phyloP scores from a whole-genome alignment of 2,329 filamentous ascomycete species.

The Daldinia eschscholtzii region DNA sequence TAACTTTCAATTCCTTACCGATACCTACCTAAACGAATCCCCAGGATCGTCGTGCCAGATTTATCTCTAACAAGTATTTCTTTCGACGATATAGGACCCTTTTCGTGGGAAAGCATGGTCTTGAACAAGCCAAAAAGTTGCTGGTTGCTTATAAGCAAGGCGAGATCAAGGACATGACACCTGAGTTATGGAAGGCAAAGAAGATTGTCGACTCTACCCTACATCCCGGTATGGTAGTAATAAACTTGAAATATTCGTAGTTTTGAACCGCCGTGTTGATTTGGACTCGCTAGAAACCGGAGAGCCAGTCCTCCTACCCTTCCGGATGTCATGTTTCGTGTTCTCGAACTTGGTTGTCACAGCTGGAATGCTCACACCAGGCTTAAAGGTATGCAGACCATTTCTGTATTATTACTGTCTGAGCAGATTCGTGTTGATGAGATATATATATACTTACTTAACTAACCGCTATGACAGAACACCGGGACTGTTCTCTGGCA shows the following conservation, averaged over 20 bases:
- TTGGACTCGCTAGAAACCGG: slow-evolving; percentile 78
- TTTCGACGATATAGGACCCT: slow-evolving; percentile 79
- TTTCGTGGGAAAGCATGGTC: slow-evolving; percentile 79
- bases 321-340: slow-evolving; percentile 97
- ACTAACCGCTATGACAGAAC: slow-evolving; percentile 63
- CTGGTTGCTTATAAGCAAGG: slow-evolving; percentile 90
- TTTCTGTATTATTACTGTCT: neutral
- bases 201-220: slow-evolving; percentile 97
- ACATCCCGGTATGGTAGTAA: slow-evolving; percentile 79
- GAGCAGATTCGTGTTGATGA: neutral
- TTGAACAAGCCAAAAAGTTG: slow-evolving; percentile 87
- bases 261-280: slow-evolving; percentile 34
- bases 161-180: slow-evolving; percentile 82
- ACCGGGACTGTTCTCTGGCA: slow-evolving; percentile 93
- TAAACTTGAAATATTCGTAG: slow-evolving; percentile 3
- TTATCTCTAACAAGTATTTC: slow-evolving; percentile 41
- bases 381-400: slow-evolving; percentile 69
- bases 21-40: neutral
- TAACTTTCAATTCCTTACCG: slow-evolving; percentile 34
- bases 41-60: neutral
- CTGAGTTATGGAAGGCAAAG: slow-evolving; percentile 94
- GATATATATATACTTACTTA: slow-evolving; percentile 17
- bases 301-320: slow-evolving; percentile 90
- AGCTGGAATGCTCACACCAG: slow-evolving; percentile 95
- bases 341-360: slow-evolving; percentile 95